Percentiles rank a stretch among this genome's conserved stretches.
phyloP scores from a whole-genome alignment of 2,329 filamentous ascomycete genomes.

The Zymoseptoria brevis region DNA sequence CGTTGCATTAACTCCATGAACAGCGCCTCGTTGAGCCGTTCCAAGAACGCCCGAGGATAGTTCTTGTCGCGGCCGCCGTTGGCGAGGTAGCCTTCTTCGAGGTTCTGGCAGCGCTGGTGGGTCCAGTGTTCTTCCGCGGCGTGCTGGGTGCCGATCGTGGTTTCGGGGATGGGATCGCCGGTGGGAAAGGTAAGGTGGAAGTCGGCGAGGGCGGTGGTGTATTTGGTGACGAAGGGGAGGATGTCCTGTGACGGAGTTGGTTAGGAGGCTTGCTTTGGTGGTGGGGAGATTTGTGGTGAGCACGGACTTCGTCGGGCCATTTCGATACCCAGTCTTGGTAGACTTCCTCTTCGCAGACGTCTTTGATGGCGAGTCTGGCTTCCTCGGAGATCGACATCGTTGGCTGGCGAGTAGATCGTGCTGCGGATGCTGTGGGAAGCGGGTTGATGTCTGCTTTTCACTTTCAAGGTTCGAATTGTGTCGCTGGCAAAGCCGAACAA shows the following conservation, averaged over 20 bases:
- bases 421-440: not conserved
- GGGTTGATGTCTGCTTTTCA: not conserved
- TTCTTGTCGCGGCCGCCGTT: not conserved
- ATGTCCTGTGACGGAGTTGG: not conserved
- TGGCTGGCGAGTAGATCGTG: too few relatives aligned
- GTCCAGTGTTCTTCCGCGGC: not conserved
- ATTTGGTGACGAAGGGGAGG: not conserved
- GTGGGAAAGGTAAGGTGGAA: not conserved
- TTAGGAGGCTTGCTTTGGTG: not conserved
- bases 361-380: not conserved
- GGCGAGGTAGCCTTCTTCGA: not conserved
- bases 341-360: not conserved
- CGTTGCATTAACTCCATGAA: not conserved
- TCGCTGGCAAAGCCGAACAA: too few relatives aligned
- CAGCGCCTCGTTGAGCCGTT: not conserved
- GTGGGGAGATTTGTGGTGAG: too few relatives aligned
- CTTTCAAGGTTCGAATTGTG: too few relatives aligned
- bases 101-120: not conserved
- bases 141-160: not conserved
- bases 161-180: not conserved
- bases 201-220: not conserved
- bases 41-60: not conserved
- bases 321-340: not conserved
- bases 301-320: not conserved
- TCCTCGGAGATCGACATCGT: not conserved